Conservation (phyloP, 2,329 filamentous ascomycete species). For the Neocatenulostroma microsporum region DNA sequence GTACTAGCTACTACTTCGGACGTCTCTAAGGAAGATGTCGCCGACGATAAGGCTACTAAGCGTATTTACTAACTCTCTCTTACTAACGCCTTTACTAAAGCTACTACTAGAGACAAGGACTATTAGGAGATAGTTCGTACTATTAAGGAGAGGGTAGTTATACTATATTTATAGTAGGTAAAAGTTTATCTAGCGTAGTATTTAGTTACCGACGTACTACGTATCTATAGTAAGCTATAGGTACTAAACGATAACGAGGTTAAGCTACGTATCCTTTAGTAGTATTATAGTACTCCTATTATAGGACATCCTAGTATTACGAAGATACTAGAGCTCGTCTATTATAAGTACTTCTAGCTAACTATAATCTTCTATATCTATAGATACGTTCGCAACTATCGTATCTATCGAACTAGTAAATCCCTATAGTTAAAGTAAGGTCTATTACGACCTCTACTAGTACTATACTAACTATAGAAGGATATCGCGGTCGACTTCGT, state of each 20-base stretch:
- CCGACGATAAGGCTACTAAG: no score
- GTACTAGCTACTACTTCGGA: no score
- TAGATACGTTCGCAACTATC: background rate
- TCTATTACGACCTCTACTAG: background rate
- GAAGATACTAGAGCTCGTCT: background rate
- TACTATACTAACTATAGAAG: background rate
- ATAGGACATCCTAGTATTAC: background rate
- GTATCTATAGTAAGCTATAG: no score
- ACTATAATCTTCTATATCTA: background rate
- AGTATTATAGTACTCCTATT: background rate
- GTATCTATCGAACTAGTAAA: background rate
- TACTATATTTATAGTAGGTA: no score
- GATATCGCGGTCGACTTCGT: background rate
- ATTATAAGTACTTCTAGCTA: background rate
- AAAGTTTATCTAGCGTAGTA: no score
- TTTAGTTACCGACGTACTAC: no score
- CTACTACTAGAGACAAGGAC: no score
- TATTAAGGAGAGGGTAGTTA: no score
- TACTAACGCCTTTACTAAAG: no score
- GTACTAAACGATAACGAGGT: background rate
- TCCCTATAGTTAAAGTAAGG: background rate
- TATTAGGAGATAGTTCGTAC: no score
- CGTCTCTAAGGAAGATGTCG: no score
- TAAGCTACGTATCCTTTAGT: background rate
- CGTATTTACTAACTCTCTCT: no score